Conservation (phyloP, 352 stramenopile species). For the Halophytophthora polymorphica region DNA sequence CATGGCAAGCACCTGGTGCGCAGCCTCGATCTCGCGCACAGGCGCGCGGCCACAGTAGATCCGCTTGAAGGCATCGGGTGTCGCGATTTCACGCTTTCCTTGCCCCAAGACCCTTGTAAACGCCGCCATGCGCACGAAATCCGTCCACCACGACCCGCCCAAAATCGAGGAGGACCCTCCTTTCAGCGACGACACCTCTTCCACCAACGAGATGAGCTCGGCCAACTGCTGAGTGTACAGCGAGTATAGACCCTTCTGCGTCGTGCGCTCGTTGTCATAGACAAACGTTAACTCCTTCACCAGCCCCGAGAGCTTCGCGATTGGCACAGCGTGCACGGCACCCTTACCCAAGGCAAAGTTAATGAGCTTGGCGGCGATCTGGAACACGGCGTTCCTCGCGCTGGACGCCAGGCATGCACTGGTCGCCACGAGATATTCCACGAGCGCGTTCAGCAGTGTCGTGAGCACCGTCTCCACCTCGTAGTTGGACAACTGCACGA, state of each 20-base stretch:
- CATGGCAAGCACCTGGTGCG: conserved; percentile 22
- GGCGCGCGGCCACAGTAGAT: conserved; percentile 59
- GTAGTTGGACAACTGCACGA: conserved; percentile 47
- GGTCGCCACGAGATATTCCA: conserved; percentile 44
- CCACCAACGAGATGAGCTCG: conserved; percentile 58
- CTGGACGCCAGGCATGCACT: conserved; percentile 33
- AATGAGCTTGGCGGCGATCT: conserved; percentile 56
- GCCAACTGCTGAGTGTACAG: conserved; percentile 62
- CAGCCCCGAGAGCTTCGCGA: conserved; percentile 54
- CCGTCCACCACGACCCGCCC: conserved; percentile 46
- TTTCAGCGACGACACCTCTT: conserved; percentile 58
- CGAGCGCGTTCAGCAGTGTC: conserved; percentile 38
- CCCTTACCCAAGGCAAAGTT: conserved; percentile 63
- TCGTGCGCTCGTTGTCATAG: conserved; percentile 63
- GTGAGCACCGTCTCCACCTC: conserved; percentile 66
- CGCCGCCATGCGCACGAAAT: conserved; percentile 53
- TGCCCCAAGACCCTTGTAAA: conserved; percentile 52
- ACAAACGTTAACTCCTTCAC: conserved; percentile 52
- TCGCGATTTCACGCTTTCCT: conserved; percentile 37
- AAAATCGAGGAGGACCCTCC: conserved; percentile 45
- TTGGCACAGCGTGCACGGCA: conserved; percentile 47
- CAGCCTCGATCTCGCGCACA: conserved; percentile 50
- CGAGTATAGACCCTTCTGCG: conserved; percentile 62
- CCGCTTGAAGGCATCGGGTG: conserved; percentile 36
- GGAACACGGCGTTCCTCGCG: conserved; percentile 46